phyloP scores from a whole-genome alignment of 352 stramenopile genomes.

The Aphanomyces astaci region DNA sequence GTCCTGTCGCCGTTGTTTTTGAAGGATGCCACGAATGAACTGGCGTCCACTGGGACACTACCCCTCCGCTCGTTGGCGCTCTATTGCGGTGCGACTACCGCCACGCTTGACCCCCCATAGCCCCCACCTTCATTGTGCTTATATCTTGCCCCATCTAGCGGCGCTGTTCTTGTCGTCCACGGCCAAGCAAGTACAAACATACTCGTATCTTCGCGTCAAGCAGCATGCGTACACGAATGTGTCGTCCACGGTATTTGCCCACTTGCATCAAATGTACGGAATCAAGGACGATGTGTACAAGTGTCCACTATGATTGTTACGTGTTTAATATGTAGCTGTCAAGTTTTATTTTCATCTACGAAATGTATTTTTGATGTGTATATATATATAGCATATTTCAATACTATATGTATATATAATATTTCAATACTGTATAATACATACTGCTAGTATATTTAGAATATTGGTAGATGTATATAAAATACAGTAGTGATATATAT shows the following conservation, averaged over 20 bases:
- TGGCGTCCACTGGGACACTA: conserved; percentile 35
- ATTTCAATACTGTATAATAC: too few species aligned
- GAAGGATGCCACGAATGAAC: conserved; percentile 51
- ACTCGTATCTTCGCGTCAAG: conserved; percentile 92
- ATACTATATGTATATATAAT: too few species aligned
- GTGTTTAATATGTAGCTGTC: too few species aligned
- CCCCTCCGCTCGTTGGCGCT: conserved; percentile 41
- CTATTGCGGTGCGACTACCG: conserved; percentile 48
- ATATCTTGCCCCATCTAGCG: too few species aligned
- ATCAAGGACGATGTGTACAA: not conserved
- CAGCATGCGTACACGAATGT: conserved; percentile 96
- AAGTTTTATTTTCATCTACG: too few species aligned
- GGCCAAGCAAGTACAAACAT: conserved; percentile 91
- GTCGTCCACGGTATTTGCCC: conserved; percentile 55
- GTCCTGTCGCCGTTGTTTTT: conserved; percentile 67
- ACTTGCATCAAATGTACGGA: conserved; percentile 15
- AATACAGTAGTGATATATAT: too few species aligned
- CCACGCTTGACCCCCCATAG: not conserved
- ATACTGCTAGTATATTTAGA: too few species aligned
- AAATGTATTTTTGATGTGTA: too few species aligned
- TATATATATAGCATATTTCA: too few species aligned
- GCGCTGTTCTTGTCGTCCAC: conserved; percentile 59
- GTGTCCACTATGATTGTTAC: too few species aligned
- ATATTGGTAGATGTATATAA: too few species aligned
- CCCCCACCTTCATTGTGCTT: too few species aligned